Evolutionary conservation across 1,139 yeast genomes (phyloP), one percentile per base, ranked within the genome.

Genomic region (Tardiomyces depauwii): DNA sequence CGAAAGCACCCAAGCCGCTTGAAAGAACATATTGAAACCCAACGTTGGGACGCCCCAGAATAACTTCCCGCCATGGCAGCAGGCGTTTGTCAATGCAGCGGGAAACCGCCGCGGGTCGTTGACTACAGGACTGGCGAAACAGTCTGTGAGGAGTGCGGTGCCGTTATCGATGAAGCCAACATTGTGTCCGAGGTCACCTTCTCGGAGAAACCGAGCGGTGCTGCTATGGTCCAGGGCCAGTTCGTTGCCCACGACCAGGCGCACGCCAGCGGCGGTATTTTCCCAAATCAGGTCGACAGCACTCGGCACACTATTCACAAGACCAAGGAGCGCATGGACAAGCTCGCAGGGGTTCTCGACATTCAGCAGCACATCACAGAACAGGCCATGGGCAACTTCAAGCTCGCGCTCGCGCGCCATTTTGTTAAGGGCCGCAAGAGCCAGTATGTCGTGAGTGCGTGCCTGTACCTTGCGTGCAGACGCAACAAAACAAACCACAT

Each of bases 351-450:
- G 36, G 83, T 88, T 4, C 70, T 91, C 50, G 70, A 71, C 38
- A 86, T 93, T 47, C 87, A 95, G 1, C 96, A 86, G 44, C 83
- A 80, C 60, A 80, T 89, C 11, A 76, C 88, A 2, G 95, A 85
- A 49, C 81, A 91, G 13, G 97, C 96, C 0, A 77, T 79, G 53
- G 85, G 83, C 51, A 86, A 94, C 88, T 93, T 87, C 66, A 79
- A 81, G 54, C 69, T 88, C 48, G 97, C 98, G 0, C 71, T 91
- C 39, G 77, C 87, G 2, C 76, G 81, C 53, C 88, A 88, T 61
- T 91, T 91, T 60, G 97, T 91, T 19, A 95, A 91, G 63, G 99
- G 99, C 13, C 74, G 99, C 57, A 70, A 94, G 53, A 85, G 96
- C 1, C 96, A 88, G 61, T 89, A 89, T 60, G 97, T 91, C 5